phyloP scores from a whole-genome alignment of 169 alveolate genomes.

The Plasmodium gaboni region DNA sequence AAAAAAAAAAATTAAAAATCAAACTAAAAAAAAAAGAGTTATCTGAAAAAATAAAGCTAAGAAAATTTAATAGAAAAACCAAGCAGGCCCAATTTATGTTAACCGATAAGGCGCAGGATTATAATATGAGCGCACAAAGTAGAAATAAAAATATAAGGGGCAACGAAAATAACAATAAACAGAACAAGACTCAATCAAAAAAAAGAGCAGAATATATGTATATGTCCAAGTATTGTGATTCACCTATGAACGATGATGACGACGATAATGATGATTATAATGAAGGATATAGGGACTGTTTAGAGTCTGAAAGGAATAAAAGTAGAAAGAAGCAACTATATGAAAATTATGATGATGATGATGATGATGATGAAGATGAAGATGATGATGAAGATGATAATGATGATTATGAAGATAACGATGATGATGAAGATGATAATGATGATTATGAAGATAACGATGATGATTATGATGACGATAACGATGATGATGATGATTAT shows the following conservation, averaged over 20 bases:
- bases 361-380: background rate
- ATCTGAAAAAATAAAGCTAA: background rate
- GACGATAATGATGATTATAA: constrained; percentile 4
- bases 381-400: background rate
- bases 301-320: background rate
- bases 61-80: background rate
- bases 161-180: background rate
- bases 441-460: background rate
- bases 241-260: background rate
- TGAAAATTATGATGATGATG: background rate
- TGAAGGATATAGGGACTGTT: background rate
- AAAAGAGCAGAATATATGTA: too few species aligned
- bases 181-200: background rate
- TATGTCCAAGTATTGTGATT: background rate
- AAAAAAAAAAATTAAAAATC: constrained; percentile 3
- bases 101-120: background rate
- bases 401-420: background rate
- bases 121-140: background rate
- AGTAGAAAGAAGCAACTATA: background rate
- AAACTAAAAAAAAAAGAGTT: constrained; percentile 22
- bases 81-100: background rate
- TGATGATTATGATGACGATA: background rate
- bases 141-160: background rate
- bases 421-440: background rate
- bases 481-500: background rate